Conservation (phyloP, 2,329 filamentous ascomycete species). For the Fonsecaea monophora region DNA sequence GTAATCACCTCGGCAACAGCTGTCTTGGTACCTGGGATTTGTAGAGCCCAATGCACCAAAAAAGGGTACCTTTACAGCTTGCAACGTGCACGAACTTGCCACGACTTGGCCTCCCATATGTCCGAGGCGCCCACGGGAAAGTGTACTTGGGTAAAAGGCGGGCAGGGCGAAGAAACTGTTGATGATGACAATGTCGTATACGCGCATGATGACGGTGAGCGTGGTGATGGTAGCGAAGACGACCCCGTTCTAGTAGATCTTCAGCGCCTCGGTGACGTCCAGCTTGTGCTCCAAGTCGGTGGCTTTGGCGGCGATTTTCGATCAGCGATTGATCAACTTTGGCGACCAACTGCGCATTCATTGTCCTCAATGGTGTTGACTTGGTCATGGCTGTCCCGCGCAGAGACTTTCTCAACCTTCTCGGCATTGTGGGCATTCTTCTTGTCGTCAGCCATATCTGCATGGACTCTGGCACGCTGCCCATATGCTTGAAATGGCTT, state of each 20-base stretch:
- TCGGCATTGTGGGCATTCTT: slow-evolving; percentile 2
- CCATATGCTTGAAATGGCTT: not conserved
- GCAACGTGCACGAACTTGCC: slow-evolving; percentile 38
- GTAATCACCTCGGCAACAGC: slow-evolving; percentile 2
- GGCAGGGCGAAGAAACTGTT: slow-evolving; percentile 42
- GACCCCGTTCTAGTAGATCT: slow-evolving; percentile 17
- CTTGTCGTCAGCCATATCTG: slow-evolving; percentile 4
- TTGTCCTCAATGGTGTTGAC: slow-evolving; percentile 13
- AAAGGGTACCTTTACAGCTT: slow-evolving; percentile 50
- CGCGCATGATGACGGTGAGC: slow-evolving; percentile 41
- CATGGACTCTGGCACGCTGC: not conserved
- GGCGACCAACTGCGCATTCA: slow-evolving; percentile 10
- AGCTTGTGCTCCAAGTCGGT: slow-evolving; percentile 18
- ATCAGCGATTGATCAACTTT: slow-evolving; percentile 18
- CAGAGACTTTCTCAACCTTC: slow-evolving; percentile 8
- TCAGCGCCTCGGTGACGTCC: slow-evolving; percentile 10
- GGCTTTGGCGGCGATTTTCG: slow-evolving; percentile 12
- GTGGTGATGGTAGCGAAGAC: slow-evolving; percentile 17
- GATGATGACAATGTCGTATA: slow-evolving; percentile 42
- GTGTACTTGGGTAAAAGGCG: slow-evolving; percentile 41
- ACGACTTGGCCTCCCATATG: slow-evolving; percentile 8
- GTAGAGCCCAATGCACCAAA: slow-evolving; percentile 5
- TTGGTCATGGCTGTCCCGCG: not conserved
- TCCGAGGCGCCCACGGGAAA: slow-evolving; percentile 8
- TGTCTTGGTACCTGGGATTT: slow-evolving; percentile 4